Evolutionary conservation across 2,329 filamentous ascomycete species (phyloP), one percentile per base, ranked within the genome.

Genomic region (Cordyceps militaris): DNA sequence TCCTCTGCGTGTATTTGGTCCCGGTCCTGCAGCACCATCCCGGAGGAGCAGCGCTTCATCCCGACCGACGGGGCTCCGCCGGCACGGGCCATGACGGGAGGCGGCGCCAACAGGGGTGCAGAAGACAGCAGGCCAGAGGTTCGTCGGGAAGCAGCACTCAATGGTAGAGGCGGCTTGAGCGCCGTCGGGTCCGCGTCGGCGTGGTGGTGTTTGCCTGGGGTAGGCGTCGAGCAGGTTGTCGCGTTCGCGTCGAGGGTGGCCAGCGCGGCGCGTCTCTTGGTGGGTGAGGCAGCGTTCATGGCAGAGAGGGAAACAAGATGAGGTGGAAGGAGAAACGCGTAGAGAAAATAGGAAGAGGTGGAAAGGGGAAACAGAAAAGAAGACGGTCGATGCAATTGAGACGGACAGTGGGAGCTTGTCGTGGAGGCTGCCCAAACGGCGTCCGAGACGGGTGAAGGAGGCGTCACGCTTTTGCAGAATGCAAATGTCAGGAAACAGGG

Each of bases 191-290:
- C 44, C 8, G 46, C 38, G 54, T 44, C 34, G 34, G 57, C n/a
- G 42, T 47, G 46, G 8, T 50, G 34, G n/a, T n/a, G n/a, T n/a
- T n/a, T n/a, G n/a, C 28, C 54, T 26, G 61, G 63, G 58, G 53
- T 64, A 59, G 61, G 67, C 59, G 70, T 71, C 36, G 69, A 67
- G 19, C 64, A 61, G 24, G 66, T 64, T 63, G 67, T 67, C 66
- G 72, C 72, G 70, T 79, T 79, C 56, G 73, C 72, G 68, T 79
- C 71, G 52, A 78, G 69, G 23, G 74, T 67, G 53, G 73, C 76
- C 42, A 80, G 74, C 46, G 57, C 57, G 61, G 74, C 76, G 74
- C 77, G 77, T 74, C 76, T 70, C 66, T 77, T 79, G 38, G 66
- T 61, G 11, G 76, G 76, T 47, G 73, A 73, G 43, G 71, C 69